Percentiles rank a stretch among this genome's conserved stretches.
These are phyloP conservation scores for Dictyostelium discoideum DNA, from an alignment of 78 protist species.

Conservation along the genomic window dicty_2.7 NC_007090.3:3002501-3003000, in stretches of 20 bases:
- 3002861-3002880: conserved; percentile 13
- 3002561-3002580: background rate
- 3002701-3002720: conserved; percentile 1
- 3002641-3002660: background rate
- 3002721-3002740: background rate
- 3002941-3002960: conserved; percentile 54
- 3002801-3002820: background rate
- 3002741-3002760: conserved; percentile 53
- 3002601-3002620: background rate
- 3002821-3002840: conserved; percentile 18
- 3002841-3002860: conserved; percentile 24
- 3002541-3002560: background rate
- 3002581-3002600: background rate
- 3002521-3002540: background rate
- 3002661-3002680: background rate
- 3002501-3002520: background rate
- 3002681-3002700: background rate
- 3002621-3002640: background rate
- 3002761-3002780: background rate
- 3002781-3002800: background rate
- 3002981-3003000: conserved; percentile 63
- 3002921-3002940: conserved; percentile 52
- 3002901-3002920: background rate
- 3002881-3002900: background rate
- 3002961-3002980: conserved; percentile 69